Conservation (phyloP, 2,329 filamentous ascomycete species). For the Talaromyces atroroseus region DNA sequence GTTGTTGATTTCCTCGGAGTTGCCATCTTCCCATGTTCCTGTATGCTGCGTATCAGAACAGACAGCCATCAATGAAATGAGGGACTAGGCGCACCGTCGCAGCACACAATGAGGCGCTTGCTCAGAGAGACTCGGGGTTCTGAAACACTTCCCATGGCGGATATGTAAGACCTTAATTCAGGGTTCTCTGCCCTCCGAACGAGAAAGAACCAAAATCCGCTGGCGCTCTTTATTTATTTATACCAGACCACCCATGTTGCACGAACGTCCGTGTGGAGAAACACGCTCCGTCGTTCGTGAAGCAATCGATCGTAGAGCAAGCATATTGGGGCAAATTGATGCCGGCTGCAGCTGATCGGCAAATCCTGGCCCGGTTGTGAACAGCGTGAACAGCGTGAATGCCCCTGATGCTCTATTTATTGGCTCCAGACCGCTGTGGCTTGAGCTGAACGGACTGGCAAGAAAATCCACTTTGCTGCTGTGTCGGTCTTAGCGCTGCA, state of each 20-base stretch:
- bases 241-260: background rate
- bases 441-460: background rate
- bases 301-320: background rate
- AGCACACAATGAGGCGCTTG: slow-evolving; percentile 32
- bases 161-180: background rate
- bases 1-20: slow-evolving; percentile 20
- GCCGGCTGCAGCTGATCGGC: background rate
- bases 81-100: slow-evolving; percentile 24
- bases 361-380: background rate
- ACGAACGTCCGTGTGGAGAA: background rate
- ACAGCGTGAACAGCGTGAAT: background rate
- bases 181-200: background rate
- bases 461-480: too few relatives aligned
- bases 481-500: background rate
- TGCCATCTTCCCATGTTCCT: slow-evolving; percentile 30
- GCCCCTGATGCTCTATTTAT: background rate
- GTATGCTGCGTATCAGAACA: background rate
- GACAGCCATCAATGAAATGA: background rate
- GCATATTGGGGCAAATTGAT: background rate
- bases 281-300: background rate
- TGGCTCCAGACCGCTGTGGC: background rate
- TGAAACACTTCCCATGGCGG: background rate
- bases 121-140: background rate
- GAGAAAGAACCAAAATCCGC: background rate
- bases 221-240: background rate